These are phyloP conservation scores for Tephrocybe sp. DNA, from an alignment of 768 basidiomycete species.

Conservation along the genomic window DNA sequence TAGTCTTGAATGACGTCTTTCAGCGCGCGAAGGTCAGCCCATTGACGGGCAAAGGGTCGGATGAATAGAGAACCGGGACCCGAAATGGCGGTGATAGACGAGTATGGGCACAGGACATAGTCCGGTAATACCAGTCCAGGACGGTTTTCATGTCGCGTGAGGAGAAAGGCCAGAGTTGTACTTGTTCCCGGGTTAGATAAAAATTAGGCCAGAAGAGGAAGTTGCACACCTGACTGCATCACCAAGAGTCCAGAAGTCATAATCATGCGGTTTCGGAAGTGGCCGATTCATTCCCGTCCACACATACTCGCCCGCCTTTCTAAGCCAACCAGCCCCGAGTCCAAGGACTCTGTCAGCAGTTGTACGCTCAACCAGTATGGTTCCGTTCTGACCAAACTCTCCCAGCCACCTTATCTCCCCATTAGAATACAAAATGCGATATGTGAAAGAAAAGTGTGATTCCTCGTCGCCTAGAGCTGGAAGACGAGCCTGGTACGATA, in stretches of 20 bases:
- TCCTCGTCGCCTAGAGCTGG: constrained; percentile 3
- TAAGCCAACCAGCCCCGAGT: constrained; percentile 23
- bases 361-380: constrained; percentile 29
- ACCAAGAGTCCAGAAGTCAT: constrained; percentile 21
- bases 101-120: constrained; percentile 30
- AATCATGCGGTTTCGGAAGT: constrained; percentile 22
- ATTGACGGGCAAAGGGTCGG: constrained; percentile 15
- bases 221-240: constrained; percentile 20
- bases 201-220: not conserved
- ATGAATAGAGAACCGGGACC: constrained; percentile 30
- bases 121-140: constrained; percentile 23
- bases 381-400: constrained; percentile 42
- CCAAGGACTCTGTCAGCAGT: constrained; percentile 19
- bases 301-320: constrained; percentile 1
- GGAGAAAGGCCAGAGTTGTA: constrained; percentile 29
- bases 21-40: constrained; percentile 13
- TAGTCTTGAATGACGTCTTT: constrained; percentile 13
- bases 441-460: constrained; percentile 42
- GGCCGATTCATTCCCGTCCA: constrained; percentile 4
- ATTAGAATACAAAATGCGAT: constrained; percentile 43
- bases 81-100: constrained; percentile 23
- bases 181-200: constrained; percentile 23
- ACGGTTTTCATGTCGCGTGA: constrained; percentile 22
- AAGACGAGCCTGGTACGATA: constrained; percentile 18
- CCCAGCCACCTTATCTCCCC: constrained; percentile 50